Conservation (phyloP, 73 alveolate genomes). For the Symbiodinium natans region DNA sequence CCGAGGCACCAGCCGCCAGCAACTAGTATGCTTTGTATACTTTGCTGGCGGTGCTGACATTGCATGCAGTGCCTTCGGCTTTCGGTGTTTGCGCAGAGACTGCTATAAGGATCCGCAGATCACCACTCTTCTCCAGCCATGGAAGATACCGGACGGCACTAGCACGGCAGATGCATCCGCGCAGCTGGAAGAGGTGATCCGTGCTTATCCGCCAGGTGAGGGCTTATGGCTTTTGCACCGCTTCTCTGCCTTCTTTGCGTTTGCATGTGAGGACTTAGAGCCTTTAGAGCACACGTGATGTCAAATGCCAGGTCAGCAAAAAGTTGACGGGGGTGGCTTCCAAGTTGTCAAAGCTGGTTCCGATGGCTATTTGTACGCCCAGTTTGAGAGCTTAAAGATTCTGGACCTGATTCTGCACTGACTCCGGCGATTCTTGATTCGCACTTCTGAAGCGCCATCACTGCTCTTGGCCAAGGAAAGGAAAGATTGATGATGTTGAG, state of each 20-base stretch:
- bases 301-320: constrained; percentile 26
- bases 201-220: constrained; percentile 72
- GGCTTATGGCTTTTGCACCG: background rate
- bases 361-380: constrained; percentile 54
- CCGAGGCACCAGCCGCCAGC: background rate
- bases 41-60: too few relatives aligned
- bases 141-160: constrained; percentile 28
- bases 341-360: constrained; percentile 33
- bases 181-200: constrained; percentile 40
- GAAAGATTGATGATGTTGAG: constrained; percentile 70
- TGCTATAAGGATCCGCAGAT: constrained; percentile 67
- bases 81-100: background rate
- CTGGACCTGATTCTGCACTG: background rate
- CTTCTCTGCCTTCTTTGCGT: too few relatives aligned
- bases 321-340: constrained; percentile 85
- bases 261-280: background rate
- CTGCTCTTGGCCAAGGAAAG: constrained; percentile 29
- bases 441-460: too few relatives aligned
- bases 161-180: constrained; percentile 48
- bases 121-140: constrained; percentile 56
- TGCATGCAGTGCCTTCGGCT: background rate
- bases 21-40: background rate
- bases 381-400: constrained; percentile 61
- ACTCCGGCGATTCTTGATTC: background rate
- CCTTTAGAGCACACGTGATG: background rate